These are phyloP conservation scores for Papiliotrema laurentii DNA, from an alignment of 1,284 basidiomycete genomes.

Conservation along the genomic window DNA sequence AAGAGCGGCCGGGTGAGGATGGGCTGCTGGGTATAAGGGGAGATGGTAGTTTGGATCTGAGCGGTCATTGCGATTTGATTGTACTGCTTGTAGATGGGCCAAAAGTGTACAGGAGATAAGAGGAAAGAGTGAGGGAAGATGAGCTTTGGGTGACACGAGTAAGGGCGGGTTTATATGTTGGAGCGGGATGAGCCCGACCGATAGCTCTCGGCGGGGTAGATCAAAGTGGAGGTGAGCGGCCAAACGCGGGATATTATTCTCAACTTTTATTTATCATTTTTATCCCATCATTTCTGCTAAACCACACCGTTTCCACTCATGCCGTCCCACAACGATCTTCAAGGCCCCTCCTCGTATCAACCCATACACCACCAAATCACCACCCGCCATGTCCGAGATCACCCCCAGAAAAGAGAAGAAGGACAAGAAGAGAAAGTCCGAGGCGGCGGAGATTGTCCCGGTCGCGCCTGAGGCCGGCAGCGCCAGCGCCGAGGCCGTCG, in stretches of 20 bases:
- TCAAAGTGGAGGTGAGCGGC: no score
- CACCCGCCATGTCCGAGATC: conserved; percentile 44
- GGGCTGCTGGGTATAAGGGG: conserved; percentile 50
- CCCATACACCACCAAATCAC: conserved; percentile 1
- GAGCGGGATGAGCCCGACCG: no score
- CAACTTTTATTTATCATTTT: no score
- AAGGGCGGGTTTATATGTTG: no score
- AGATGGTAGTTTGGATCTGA: conserved; percentile 50
- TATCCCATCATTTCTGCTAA: no score
- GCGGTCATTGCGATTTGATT: background rate
- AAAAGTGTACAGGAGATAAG: conserved; percentile 1
- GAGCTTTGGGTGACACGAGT: no score
- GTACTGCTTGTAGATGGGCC: no score
- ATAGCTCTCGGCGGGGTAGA: no score
- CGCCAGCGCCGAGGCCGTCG: conserved; percentile 39
- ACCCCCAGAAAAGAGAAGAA: conserved; percentile 48
- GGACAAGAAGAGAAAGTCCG: conserved; percentile 50
- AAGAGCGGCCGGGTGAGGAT: conserved; percentile 48
- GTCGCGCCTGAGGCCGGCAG: conserved; percentile 26
- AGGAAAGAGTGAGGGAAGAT: conserved; percentile 1
- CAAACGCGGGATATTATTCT: no score
- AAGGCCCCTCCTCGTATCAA: no score
- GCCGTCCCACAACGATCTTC: no score
- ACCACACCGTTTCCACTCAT: no score
- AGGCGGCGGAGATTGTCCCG: conserved; percentile 30